Base-by-base conservation (phyloP, 768 basidiomycete genomes). In the Trametopsis cervina region DNA sequence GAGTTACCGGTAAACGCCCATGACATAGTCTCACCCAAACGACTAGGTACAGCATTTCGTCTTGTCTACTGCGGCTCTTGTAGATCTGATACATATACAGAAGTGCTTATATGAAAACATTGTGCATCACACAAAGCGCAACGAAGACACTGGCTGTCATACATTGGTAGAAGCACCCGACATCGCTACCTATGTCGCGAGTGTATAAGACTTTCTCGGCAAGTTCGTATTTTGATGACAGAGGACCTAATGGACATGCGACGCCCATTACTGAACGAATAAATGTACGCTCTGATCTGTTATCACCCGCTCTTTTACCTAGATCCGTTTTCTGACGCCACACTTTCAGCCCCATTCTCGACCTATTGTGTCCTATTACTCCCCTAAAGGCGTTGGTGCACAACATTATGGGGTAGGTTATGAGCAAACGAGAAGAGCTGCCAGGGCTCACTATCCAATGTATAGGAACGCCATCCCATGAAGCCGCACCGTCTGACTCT, bases 381-480 rank as follows among this genome's bases (percentile, higher is more conserved):
- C 87, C 57, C 92, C 96, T 0, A 86, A 87, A 67, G 89, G 85
- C 42, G 88, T 97, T 2, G 96, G 96, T 2, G 84, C 88, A 53
- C 89, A 92, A 63, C 96, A 99, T 63, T 99, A 97, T 70, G 95
- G 95, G 53, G 95, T 95, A 69, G 47, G 81, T 68, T 20, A 23
- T 25, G 22, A 33, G 11, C 41, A 48, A 15, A 25, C 18, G 29
- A 33, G 15, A 15, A 7, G 15, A 7, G 7, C 7, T 33, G 15
- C 15, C 29, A 7, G 7, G 7, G 29, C 15, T 33, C 9, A 33
- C 29, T 33, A 33, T 15, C 29, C 29, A 7, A 15, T 33, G 38
- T 50, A 37, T 57, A 98, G 95, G 92, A 96, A 78, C 80, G 86
- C 41, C 95, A 99, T 69, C 95, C 95, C 2, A 99, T 99, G 95